Evolutionary conservation across 768 basidiomycete species (phyloP).

Genomic region (Leccinellum albellum): DNA sequence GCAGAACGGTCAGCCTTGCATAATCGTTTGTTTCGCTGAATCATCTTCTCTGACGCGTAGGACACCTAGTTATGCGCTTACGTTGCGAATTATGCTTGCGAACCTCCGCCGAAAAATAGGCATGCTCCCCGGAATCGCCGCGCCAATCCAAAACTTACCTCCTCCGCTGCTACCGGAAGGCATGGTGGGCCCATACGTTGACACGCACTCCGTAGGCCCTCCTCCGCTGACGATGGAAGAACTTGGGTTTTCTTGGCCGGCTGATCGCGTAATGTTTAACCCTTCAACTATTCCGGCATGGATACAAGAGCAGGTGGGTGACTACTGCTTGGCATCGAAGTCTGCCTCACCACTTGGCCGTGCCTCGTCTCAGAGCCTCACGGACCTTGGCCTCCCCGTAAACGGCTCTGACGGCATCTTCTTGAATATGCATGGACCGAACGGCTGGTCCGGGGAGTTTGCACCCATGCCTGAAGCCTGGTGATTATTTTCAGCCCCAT

Average conservation of each 20-base stretch:
- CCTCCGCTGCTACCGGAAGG: slow-evolving; percentile 55
- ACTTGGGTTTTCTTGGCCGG: slow-evolving; percentile 73
- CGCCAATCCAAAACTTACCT: slow-evolving; percentile 48
- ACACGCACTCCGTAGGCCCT: slow-evolving; percentile 46
- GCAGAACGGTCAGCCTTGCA: slow-evolving; percentile 66
- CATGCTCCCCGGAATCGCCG: slow-evolving; percentile 46
- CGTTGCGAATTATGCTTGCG: slow-evolving; percentile 89
- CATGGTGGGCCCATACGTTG: slow-evolving; percentile 53
- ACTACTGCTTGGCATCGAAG: not conserved
- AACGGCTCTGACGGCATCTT: slow-evolving; percentile 93
- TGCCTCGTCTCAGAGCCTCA: slow-evolving; percentile 57
- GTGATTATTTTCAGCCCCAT: slow-evolving; percentile 41
- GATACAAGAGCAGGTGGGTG: slow-evolving; percentile 83
- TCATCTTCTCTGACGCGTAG: slow-evolving; percentile 8
- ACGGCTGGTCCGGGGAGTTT: slow-evolving; percentile 77
- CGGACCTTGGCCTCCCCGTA: slow-evolving; percentile 85
- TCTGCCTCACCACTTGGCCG: not conserved
- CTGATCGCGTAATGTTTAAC: slow-evolving; percentile 62
- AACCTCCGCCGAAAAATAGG: slow-evolving; percentile 88
- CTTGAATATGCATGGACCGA: slow-evolving; percentile 63
- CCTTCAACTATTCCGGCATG: slow-evolving; percentile 83
- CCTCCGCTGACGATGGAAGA: slow-evolving; percentile 82
- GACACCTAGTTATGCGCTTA: slow-evolving; percentile 72
- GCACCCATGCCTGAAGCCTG: slow-evolving; percentile 79
- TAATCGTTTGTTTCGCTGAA: not conserved